These are phyloP conservation scores for Rhynchosporium graminicola DNA, from an alignment of 2,329 filamentous ascomycete species.

Conservation along the genomic window DNA sequence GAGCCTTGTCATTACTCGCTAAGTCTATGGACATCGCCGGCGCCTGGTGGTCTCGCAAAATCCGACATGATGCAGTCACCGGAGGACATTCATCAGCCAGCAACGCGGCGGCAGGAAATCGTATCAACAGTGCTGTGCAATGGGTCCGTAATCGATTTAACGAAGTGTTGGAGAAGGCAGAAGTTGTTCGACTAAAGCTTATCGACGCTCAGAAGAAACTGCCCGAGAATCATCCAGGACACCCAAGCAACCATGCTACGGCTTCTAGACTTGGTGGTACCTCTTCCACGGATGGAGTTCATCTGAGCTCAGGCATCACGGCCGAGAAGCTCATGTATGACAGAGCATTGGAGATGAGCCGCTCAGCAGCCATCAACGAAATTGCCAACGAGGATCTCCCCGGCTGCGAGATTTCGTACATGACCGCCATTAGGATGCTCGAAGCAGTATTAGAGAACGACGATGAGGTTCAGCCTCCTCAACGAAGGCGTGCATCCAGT, in stretches of 20 bases:
- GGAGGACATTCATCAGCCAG: slow-evolving; percentile 46
- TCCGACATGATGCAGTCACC: slow-evolving; percentile 59
- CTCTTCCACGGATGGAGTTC: slow-evolving; percentile 73
- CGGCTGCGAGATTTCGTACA: slow-evolving; percentile 89
- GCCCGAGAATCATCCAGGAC: slow-evolving; percentile 80
- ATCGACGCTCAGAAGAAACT: slow-evolving; percentile 82
- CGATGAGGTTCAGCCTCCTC: slow-evolving; percentile 54
- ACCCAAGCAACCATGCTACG: slow-evolving; percentile 76
- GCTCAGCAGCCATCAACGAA: slow-evolving; percentile 91
- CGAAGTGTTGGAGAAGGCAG: slow-evolving; percentile 93
- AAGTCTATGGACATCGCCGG: slow-evolving; percentile 96
- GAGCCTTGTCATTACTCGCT: slow-evolving; percentile 83
- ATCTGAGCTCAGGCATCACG: slow-evolving; percentile 83
- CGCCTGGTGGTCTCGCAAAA: slow-evolving; percentile 84
- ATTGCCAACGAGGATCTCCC: slow-evolving; percentile 85
- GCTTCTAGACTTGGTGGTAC: slow-evolving; percentile 51
- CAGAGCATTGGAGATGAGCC: slow-evolving; percentile 94
- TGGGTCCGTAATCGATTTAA: slow-evolving; percentile 96
- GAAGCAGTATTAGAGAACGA: slow-evolving; percentile 91
- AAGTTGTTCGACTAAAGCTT: slow-evolving; percentile 86
- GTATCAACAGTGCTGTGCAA: slow-evolving; percentile 91
- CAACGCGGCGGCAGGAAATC: slow-evolving; percentile 48
- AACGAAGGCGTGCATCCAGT: slow-evolving; percentile 45
- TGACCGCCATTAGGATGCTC: slow-evolving; percentile 90
- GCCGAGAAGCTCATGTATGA: slow-evolving; percentile 99